Conservation (phyloP, 140 eudicot genomes). For the Cichorium intybus region DNA sequence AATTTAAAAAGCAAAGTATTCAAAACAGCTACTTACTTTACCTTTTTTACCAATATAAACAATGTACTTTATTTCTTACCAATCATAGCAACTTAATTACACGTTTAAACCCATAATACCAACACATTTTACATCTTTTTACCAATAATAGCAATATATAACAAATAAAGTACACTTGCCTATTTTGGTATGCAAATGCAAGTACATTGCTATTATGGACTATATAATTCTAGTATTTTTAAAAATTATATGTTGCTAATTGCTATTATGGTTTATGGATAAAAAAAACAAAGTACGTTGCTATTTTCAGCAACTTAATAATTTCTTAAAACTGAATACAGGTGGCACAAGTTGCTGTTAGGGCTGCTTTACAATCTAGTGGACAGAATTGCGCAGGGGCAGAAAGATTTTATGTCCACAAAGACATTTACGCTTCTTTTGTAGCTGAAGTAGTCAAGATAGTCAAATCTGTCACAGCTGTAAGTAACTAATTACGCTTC, state of each 20-base stretch:
- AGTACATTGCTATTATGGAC: not conserved
- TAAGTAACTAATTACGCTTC: conserved; percentile 34
- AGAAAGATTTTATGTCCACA: conserved; percentile 94
- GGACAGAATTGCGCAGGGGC: conserved; percentile 99
- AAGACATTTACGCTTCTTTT: conserved; percentile 65
- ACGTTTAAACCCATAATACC: too few species aligned
- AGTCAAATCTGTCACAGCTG: conserved; percentile 91
- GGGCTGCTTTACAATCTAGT: conserved; percentile 95
- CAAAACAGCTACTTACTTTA: too few species aligned
- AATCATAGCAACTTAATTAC: not conserved
- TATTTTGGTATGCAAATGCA: not conserved
- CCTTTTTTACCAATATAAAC: too few species aligned
- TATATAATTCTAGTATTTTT: too few species aligned
- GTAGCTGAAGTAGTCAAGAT: conserved; percentile 86
- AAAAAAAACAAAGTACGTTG: too few species aligned
- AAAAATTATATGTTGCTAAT: too few species aligned
- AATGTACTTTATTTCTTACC: too few species aligned
- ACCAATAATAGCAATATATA: not conserved
- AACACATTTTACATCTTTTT: too few species aligned
- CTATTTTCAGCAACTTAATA: not conserved
- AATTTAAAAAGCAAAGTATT: too few species aligned
- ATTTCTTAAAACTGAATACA: conserved; percentile 28
- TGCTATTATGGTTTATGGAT: too few species aligned
- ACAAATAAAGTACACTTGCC: not conserved
- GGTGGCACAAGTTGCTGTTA: conserved; percentile 99